Evolutionary conservation across 176 grass and related monocot species (phyloP), one percentile per base, ranked within the genome.

Genomic region (Ampelocalamus luodianensis): DNA sequence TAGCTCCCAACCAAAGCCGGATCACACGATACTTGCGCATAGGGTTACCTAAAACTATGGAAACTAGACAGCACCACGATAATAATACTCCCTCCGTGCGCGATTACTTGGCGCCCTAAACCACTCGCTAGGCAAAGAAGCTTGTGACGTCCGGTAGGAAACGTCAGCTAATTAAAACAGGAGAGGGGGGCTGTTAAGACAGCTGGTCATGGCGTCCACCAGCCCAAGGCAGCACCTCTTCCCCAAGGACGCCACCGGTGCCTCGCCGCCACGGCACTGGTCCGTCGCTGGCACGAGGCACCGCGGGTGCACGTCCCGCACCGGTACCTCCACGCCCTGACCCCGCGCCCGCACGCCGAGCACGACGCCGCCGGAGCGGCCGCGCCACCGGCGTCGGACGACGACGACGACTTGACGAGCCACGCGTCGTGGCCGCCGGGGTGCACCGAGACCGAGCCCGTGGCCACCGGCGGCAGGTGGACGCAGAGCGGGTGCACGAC

Each of bases 261-360:
- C 68, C 45, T 68, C 84, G 14, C 13, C 76, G 9, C 40, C 20
- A 13, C 18, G 27, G 53, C 83, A 79, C 67, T 73, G 56, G 3
- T 86, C 77, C 14, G 44, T 11, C 46, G 77, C 59, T 59, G 85
- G 77, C 45, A 87, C 59, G 34, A 74, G 37, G 77, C 85, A 81
- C 77, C 85, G 59, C 59, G 78, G 77, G 78, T 87, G 85, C 17
- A 87, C 69, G 77, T 67, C 85, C 14, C 24, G 59, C 85, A 87
- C 59, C 69, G 46, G 85, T 74, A 87, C 38, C 77, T 11, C 77
- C 85, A 87, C 59, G 77, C 16, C n/a, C 58, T 68, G 34, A 87
- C 4, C 2, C 29, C 2, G 22, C 32, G 22, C n/a, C 76, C 84
- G 68, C 76, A 86, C 29, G 84, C 67, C 32, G 45, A 36, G 67